Evolutionary conservation across 208 protist genomes (phyloP), one percentile per base, ranked within the genome.

Genomic region (Trypanosoma congolense): DNA sequence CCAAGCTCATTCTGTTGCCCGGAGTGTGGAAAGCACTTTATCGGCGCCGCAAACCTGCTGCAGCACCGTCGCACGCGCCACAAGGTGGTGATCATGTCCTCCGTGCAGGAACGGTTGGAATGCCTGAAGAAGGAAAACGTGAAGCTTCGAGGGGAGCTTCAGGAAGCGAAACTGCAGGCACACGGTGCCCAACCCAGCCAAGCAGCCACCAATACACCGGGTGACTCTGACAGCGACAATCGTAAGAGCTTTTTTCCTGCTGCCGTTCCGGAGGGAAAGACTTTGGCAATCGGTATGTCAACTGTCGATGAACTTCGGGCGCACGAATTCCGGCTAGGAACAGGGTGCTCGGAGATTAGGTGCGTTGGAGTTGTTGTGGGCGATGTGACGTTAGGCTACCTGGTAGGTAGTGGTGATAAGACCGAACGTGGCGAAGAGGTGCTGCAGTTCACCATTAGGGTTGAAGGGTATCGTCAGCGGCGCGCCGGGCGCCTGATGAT

Each of bases 11-110:
- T 55, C 3, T 49, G 30, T n/a, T 90, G 83, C 35, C 83, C 78
- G 3, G 83, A 90, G 21, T 90, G 83, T 55, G 73, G 76, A 2
- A 90, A 87, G 52, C 56, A 56, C 1, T 87, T 90, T 58, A 49
- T 79, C 12, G 69, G 75, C 47, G 51, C 47, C 12, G 33, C 44
- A 4, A 90, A 80, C 45, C 61, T 90, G 2, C 43, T 41, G 3
- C 64, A 72, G 30, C 83, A 90, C 59, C 78, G 83, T 30, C 61
- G 52, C 29, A 33, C 61, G 0, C 74, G 83, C 5, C 83, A 90
- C 54, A 47, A 62, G 0, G 48, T 86, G 1, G 35, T 51, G 18
- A 29, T 77, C 1, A 65, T 51, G 25, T 73, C 74, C 21, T 51
- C 65, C 14, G 45, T 52, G 24, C 61, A 80, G 21, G 46, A 57